phyloP scores from a whole-genome alignment of 805 yeast species.

The Komagataella phaffii region DNA sequence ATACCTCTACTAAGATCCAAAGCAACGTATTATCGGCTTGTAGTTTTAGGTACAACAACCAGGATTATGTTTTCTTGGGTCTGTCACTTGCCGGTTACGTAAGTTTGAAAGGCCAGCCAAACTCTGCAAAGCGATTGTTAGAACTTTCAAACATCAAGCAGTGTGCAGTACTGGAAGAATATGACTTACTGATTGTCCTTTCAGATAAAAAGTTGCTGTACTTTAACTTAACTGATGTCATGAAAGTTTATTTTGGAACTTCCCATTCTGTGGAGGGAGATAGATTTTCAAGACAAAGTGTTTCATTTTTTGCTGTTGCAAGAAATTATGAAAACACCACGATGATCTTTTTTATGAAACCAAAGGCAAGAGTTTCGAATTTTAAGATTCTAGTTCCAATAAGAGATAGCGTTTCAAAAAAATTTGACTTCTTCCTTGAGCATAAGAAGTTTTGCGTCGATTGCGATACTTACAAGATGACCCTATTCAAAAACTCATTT shows the following conservation, averaged over 20 bases:
- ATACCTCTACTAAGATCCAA: conserved; percentile 5
- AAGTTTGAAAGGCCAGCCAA: conserved; percentile 22
- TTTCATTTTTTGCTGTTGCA: conserved; percentile 54
- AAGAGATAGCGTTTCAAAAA: conserved; percentile 23
- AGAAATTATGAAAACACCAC: conserved; percentile 43
- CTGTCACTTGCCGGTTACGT: conserved; percentile 51
- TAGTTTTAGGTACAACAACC: conserved; percentile 29
- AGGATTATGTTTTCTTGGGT: conserved; percentile 41
- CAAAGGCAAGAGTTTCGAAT: conserved; percentile 29
- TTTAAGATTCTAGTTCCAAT: conserved; percentile 46
- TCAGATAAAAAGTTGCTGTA: conserved; percentile 47
- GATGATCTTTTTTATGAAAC: conserved; percentile 42
- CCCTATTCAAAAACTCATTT: conserved; percentile 52
- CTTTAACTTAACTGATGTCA: conserved; percentile 47
- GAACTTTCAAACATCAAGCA: conserved; percentile 38
- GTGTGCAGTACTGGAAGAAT: conserved; percentile 44
- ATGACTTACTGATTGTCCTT: conserved; percentile 42
- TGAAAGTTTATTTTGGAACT: conserved; percentile 39
- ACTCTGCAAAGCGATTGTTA: conserved; percentile 47
- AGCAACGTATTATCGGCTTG: conserved; percentile 29
- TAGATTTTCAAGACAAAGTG: conserved; percentile 35
- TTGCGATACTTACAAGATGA: conserved; percentile 45
- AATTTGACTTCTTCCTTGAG: conserved; percentile 27
- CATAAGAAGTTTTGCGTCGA: conserved; percentile 34
- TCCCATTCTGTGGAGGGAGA: conserved; percentile 29